phyloP scores from a whole-genome alignment of 2,329 filamentous ascomycete genomes.

The Cladophialophora carrionii region DNA sequence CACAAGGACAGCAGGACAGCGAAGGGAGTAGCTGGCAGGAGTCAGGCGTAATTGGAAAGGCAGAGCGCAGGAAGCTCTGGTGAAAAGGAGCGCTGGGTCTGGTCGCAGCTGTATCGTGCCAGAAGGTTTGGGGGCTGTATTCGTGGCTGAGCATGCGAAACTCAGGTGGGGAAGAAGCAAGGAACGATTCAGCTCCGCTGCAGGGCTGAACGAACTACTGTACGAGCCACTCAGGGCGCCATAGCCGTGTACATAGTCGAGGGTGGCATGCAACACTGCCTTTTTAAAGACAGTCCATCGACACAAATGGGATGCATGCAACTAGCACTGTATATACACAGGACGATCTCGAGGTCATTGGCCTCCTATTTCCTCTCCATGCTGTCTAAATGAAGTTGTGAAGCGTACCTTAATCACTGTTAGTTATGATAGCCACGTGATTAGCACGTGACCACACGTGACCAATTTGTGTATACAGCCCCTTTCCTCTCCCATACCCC shows the following conservation, averaged over 20 bases:
- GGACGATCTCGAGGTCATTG: not conserved
- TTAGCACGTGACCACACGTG: too few relatives aligned
- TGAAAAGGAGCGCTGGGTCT: conserved; percentile 11
- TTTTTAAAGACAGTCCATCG: not conserved
- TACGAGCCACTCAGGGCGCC: not conserved
- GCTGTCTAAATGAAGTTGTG: conserved; percentile 3
- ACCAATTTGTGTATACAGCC: too few relatives aligned
- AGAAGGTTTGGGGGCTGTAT: conserved; percentile 19
- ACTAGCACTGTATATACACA: conserved; percentile 20
- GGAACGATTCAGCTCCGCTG: conserved; percentile 1
- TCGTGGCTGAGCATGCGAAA: conserved; percentile 22
- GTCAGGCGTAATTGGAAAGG: not conserved
- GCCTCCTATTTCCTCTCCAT: not conserved
- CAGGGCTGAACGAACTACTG: conserved; percentile 7
- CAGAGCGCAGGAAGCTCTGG: not conserved
- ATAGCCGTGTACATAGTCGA: not conserved
- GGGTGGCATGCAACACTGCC: not conserved
- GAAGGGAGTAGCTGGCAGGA: not conserved
- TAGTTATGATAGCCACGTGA: too few relatives aligned
- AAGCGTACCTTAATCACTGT: too few relatives aligned
- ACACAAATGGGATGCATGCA: conserved; percentile 13
- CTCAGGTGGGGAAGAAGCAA: conserved; percentile 9
- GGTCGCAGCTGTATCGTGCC: conserved; percentile 6
- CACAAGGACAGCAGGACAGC: conserved; percentile 3
- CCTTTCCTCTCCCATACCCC: not conserved